Percentiles rank a stretch among this genome's conserved stretches.
Conservation (phyloP, 306 rosid genomes). For the Malus domestica region DNA sequence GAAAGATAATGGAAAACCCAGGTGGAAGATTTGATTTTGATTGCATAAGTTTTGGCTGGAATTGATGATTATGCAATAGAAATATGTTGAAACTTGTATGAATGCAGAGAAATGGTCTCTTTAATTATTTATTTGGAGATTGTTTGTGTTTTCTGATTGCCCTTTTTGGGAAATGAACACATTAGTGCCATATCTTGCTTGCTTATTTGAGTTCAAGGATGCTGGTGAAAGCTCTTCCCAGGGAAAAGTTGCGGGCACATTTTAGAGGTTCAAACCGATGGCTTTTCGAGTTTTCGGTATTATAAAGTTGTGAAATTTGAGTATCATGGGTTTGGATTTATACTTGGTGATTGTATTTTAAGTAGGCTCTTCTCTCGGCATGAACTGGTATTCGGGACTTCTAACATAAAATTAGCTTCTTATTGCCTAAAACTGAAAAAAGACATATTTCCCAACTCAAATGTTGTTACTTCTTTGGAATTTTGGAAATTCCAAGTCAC, state of each 20-base stretch:
- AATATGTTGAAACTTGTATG: background rate
- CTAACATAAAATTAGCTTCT: background rate
- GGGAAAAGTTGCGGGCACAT: background rate
- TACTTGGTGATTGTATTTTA: background rate
- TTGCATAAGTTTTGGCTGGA: background rate
- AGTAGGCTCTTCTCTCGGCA: background rate
- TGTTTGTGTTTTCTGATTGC: background rate
- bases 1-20: background rate
- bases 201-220: background rate
- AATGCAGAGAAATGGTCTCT: background rate
- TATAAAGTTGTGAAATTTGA: background rate
- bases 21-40: background rate
- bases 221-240: background rate
- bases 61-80: background rate
- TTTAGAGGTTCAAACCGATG: background rate
- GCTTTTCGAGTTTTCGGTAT: background rate
- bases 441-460: background rate
- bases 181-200: background rate
- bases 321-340: background rate
- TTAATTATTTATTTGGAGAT: background rate
- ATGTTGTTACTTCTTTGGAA: background rate
- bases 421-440: background rate
- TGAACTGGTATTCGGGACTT: background rate
- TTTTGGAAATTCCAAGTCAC: too few species aligned
- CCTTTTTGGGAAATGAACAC: background rate